Conservation (phyloP, 1,139 yeast species). For the Saccharomyces uvarum region DNA sequence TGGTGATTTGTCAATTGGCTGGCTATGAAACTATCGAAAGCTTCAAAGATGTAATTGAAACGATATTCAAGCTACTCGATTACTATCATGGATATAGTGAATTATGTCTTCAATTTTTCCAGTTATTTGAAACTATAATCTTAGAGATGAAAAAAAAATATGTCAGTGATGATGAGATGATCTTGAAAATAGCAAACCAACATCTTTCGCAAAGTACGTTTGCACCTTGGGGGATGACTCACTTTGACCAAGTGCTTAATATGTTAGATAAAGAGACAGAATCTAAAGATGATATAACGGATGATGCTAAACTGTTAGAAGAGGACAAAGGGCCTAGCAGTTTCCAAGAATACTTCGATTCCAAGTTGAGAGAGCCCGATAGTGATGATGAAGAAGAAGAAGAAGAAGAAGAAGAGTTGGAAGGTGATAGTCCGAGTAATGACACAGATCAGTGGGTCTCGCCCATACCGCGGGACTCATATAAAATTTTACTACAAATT, state of each 20-base stretch:
- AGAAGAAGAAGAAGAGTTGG: conserved; percentile 12
- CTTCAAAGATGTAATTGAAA: conserved; percentile 62
- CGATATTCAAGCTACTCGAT: conserved; percentile 71
- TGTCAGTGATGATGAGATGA: conserved; percentile 24
- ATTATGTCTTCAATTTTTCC: conserved; percentile 67
- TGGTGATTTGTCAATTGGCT: conserved; percentile 59
- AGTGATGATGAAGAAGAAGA: conserved; percentile 22
- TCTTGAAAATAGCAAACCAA: conserved; percentile 7
- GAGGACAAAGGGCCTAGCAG: conserved; percentile 17
- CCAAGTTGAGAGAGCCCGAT: conserved; percentile 16
- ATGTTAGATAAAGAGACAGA: conserved; percentile 14
- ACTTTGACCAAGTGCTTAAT: conserved; percentile 15
- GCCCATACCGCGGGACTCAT: conserved; percentile 52
- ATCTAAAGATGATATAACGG: conserved; percentile 4
- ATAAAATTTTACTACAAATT: conserved; percentile 52
- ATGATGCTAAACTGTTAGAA: not conserved
- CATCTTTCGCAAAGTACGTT: conserved; percentile 12
- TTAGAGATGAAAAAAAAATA: conserved; percentile 44
- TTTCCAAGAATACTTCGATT: conserved; percentile 29
- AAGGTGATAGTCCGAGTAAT: conserved; percentile 1
- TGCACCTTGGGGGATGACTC: conserved; percentile 22
- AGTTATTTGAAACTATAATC: conserved; percentile 59
- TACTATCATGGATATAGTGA: conserved; percentile 73
- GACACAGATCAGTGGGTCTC: conserved; percentile 46
- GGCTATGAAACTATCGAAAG: conserved; percentile 62